Evolutionary conservation across 139 green algal species (phyloP).

Genomic region (Chlamydomonas incerta): DNA sequence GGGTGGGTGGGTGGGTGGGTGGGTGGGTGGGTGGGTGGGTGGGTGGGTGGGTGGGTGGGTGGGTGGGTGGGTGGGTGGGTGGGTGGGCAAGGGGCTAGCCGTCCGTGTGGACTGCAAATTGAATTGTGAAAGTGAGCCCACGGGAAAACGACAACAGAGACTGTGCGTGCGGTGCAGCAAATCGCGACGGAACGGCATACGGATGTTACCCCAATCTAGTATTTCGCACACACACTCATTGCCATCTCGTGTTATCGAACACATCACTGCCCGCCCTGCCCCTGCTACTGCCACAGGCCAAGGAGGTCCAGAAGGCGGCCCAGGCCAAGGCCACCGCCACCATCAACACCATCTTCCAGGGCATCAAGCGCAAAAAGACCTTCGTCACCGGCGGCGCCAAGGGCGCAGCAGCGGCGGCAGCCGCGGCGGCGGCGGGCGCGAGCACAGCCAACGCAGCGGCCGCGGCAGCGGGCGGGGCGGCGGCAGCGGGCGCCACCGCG

Average conservation of each 20-base stretch:
- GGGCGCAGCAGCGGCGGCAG: neutral
- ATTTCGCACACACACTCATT: too few relatives aligned
- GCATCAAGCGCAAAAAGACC: constrained; percentile 43
- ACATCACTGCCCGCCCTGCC: neutral
- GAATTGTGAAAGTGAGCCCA: too few relatives aligned
- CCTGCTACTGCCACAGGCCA: neutral
- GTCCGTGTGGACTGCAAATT: too few relatives aligned
- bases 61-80: neutral
- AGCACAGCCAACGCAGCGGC: neutral
- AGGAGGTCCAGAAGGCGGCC: constrained; percentile 21
- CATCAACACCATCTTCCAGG: constrained; percentile 21
- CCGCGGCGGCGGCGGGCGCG: neutral
- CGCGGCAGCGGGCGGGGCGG: neutral
- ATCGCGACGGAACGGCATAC: too few relatives aligned
- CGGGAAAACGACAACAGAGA: too few relatives aligned
- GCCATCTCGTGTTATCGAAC: too few relatives aligned
- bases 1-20: neutral
- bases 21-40: neutral
- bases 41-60: too few relatives aligned
- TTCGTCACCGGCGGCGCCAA: neutral
- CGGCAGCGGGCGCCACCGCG: neutral
- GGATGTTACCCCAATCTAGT: too few relatives aligned
- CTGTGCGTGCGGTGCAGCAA: too few relatives aligned
- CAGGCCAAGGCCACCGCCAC: constrained; percentile 21
- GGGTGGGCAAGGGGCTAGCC: neutral